Percentiles rank a stretch among this genome's conserved stretches.
Conservation (phyloP, 1,139 yeast genomes). For the Suhomyces kunorum region DNA sequence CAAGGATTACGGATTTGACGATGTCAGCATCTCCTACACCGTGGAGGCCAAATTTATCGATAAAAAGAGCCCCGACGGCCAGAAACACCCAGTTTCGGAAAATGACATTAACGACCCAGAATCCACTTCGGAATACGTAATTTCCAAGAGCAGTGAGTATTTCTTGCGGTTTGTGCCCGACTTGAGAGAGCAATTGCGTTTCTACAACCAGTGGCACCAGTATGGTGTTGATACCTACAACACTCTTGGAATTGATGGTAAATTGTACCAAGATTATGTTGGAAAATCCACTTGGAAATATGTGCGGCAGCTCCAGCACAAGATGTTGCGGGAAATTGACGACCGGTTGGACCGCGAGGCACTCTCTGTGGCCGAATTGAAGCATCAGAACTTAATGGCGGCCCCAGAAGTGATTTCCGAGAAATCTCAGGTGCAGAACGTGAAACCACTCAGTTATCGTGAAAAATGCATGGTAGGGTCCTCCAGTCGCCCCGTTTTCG, state of each 20-base stretch:
- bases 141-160: conserved; percentile 41
- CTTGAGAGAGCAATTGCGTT: conserved; percentile 32
- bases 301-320: conserved; percentile 29
- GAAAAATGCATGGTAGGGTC: conserved; percentile 34
- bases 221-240: conserved; percentile 32
- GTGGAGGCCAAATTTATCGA: conserved; percentile 50
- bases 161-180: conserved; percentile 46
- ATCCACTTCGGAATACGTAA: conserved; percentile 36
- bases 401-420: conserved; percentile 1
- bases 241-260: conserved; percentile 38
- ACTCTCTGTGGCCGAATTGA: conserved; percentile 28
- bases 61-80: conserved; percentile 29
- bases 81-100: conserved; percentile 32
- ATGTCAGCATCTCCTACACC: conserved; percentile 43
- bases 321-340: conserved; percentile 43
- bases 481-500: conserved; percentile 29
- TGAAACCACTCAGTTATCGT: conserved; percentile 14
- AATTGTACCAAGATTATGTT: conserved; percentile 30
- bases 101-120: conserved; percentile 44
- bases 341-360: conserved; percentile 22
- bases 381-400: conserved; percentile 36
- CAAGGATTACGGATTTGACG: conserved; percentile 44
- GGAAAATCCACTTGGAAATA: conserved; percentile 37
- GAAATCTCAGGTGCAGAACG: not conserved
- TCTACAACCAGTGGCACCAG: conserved; percentile 27